Evolutionary conservation across 2,329 filamentous ascomycete genomes (phyloP), one percentile per base, ranked within the genome.

Genomic region (Phaeophleospora eucalypticola): DNA sequence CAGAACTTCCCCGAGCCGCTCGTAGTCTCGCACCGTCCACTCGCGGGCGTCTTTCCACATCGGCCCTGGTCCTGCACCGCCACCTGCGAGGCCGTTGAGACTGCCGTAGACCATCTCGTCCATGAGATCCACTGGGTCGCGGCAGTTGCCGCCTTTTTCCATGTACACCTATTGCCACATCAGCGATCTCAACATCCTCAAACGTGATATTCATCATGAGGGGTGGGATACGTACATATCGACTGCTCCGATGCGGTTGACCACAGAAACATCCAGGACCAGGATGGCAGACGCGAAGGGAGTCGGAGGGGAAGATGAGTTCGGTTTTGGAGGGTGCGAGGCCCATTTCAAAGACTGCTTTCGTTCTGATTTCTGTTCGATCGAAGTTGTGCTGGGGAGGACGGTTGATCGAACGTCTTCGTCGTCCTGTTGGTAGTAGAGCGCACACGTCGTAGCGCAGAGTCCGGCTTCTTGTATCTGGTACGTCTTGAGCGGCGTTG

Each of bases 271-370:
- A 59, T 37, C 43, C 41, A 24, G 35, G 42, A 37, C 41, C 38
- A 3, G 52, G 49, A 27, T 45, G 19, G 50, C 58, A 62, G 34
- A 51, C 29, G 32, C 58, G 56, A n/a, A 61, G 50, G 27, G 47
- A 46, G 43, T 59, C 55, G 37, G 55, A 54, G 16, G 59, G 59
- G 18, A 59, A 49, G 46, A 52, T 58, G 39, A 58, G 41, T 47
- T 59, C 52, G 24, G 49, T 53, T 41, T 52, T 47, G 45, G 58
- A 59, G 36, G 54, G 51, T 21, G 51, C 48, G 17, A 58, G 36
- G 52, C 60, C 60, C 60, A 63, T 63, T 17, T 20, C n/a, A n/a
- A n/a, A n/a, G n/a, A n/a, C n/a, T n/a, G n/a, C 51, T 38, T 37
- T 17, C 16, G n/a, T 6, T 27, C 27, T 40, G 4, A n/a, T n/a